Evolutionary conservation across 2,329 filamentous ascomycete species (phyloP).

Genomic region (Hypomyces perniciosus): DNA sequence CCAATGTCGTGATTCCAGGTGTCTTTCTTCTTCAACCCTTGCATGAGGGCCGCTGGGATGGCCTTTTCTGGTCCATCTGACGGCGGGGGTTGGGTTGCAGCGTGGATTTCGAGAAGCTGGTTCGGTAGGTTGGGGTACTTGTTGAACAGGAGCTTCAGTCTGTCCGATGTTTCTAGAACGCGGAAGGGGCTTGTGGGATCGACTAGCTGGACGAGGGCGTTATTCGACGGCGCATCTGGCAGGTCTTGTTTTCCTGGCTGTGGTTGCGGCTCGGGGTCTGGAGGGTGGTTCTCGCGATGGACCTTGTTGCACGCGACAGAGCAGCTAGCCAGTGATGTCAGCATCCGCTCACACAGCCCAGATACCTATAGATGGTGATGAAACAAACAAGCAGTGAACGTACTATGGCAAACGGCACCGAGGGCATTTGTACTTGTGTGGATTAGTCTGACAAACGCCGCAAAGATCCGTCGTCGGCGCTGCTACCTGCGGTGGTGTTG

Average conservation of each 20-base stretch:
- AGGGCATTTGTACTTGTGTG: slow-evolving; percentile 59
- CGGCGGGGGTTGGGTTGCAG: slow-evolving; percentile 42
- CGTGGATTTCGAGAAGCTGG: slow-evolving; percentile 44
- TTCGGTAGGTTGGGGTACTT: slow-evolving; percentile 45
- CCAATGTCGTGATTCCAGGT: slow-evolving; percentile 56
- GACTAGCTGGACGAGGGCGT: slow-evolving; percentile 6
- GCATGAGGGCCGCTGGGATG: slow-evolving; percentile 29
- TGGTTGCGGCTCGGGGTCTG: slow-evolving; percentile 25
- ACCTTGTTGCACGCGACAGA: slow-evolving; percentile 51
- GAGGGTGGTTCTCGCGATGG: slow-evolving; percentile 46
- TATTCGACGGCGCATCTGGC: neutral
- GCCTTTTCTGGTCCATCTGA: slow-evolving; percentile 19
- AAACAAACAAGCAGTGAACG: slow-evolving; percentile 20
- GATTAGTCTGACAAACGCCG: slow-evolving; percentile 45
- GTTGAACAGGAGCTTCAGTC: slow-evolving; percentile 45
- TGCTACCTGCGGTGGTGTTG: neutral
- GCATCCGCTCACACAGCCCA: neutral
- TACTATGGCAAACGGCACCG: slow-evolving; percentile 54
- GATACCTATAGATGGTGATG: neutral
- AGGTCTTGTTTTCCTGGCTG: slow-evolving; percentile 11
- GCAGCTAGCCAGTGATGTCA: slow-evolving; percentile 37
- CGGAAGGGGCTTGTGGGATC: slow-evolving; percentile 41
- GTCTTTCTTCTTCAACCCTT: slow-evolving; percentile 30
- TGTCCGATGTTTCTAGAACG: slow-evolving; percentile 44
- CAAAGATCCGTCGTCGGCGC: slow-evolving; percentile 27